Evolutionary conservation across 768 basidiomycete genomes (phyloP), one percentile per base, ranked within the genome.

Genomic region (Trametes cubensis): DNA sequence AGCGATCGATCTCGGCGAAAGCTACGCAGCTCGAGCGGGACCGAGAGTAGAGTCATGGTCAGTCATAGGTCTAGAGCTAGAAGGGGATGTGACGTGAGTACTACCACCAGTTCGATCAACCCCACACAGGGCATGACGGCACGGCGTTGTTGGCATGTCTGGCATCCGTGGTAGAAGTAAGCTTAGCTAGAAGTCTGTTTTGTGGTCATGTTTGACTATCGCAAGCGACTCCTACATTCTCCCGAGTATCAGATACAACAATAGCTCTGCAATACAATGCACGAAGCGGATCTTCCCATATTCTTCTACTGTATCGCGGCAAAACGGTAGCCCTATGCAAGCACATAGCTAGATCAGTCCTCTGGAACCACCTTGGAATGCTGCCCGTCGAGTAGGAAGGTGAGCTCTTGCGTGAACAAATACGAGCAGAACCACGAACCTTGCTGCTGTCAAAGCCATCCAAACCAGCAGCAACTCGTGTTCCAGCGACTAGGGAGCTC

Each of bases 401-500:
- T 34, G 6, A 34, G 34, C 8, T 3, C 13, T n/a, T 17, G 13
- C 6, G 18, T 14, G 1, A 46, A 6, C 26, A 21, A 41, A 13
- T 3, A 10, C 28, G 39, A 17, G 2, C 25, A 54, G 41, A 17
- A 6, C 25, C 2, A 65, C 74, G 3, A 54, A 74, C 79, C 68
- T 74, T 71, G 60, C 60, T 70, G 46, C 74, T 65, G 50, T 78
- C 75, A 40, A 82, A 79, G 5, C 73, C 74, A 56, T 82, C 76
- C 55, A 90, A 73, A 1, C 92, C 93, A 11, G 92, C 88, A 2
- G 90, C 81, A 14, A 89, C 85, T 53, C 94, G 81, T 42, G 86
- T 80, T 4, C 92, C 92, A 4, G 89, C 90, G 28, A 95, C 83
- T 44, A 95, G 72, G 1, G 86, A 85, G 63, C 88, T 90, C 92